Conservation (phyloP, 495 filamentous ascomycete species). For the Echria macrotheca region DNA sequence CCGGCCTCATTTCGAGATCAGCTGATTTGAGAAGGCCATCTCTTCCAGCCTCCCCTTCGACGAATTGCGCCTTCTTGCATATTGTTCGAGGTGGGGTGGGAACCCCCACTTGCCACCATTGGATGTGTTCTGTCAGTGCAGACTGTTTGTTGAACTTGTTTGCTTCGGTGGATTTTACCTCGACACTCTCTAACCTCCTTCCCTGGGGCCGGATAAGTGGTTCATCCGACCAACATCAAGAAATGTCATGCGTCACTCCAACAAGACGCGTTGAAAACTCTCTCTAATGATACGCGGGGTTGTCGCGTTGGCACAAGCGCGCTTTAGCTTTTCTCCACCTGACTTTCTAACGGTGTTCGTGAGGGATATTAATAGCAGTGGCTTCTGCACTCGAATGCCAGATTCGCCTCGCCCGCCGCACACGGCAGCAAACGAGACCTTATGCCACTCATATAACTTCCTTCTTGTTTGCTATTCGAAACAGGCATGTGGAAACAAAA, state of each 20-base stretch:
- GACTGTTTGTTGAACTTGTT: too few relatives aligned
- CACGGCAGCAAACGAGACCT: constrained; percentile 1
- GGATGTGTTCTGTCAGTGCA: not conserved
- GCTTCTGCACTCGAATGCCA: not conserved
- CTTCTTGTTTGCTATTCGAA: not conserved
- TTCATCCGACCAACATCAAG: too few relatives aligned
- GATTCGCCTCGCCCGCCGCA: constrained; percentile 9
- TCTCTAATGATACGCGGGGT: constrained; percentile 6
- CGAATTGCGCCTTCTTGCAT: too few relatives aligned
- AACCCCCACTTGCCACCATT: not conserved
- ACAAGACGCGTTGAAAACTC: not conserved
- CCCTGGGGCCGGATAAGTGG: too few relatives aligned
- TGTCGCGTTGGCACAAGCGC: not conserved
- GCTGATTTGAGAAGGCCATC: constrained; percentile 1
- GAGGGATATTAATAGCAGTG: constrained; percentile 20
- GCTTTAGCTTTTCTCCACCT: constrained; percentile 8
- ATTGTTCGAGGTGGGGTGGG: too few relatives aligned
- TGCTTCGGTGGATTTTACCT: too few relatives aligned
- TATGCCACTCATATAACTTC: not conserved
- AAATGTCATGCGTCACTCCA: too few relatives aligned
- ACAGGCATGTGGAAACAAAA: not conserved
- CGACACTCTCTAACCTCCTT: too few relatives aligned
- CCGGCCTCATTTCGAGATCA: constrained; percentile 12
- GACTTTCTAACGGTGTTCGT: not conserved
- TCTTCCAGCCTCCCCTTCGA: not conserved